Evolutionary conservation across 257 asterid species (phyloP).

Genomic region (Solanum gandarillasii): DNA sequence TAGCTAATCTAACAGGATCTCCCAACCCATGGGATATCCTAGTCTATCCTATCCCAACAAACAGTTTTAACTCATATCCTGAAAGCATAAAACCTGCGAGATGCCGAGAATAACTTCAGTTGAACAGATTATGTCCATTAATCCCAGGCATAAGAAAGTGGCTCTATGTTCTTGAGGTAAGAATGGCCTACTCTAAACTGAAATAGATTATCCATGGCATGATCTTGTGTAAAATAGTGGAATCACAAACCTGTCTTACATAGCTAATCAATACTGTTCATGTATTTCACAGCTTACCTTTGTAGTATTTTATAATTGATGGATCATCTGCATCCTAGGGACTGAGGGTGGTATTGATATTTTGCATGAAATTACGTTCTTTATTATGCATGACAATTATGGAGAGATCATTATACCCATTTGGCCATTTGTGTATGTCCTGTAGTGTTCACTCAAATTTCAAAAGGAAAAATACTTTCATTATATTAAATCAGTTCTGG

Average conservation of each 20-base stretch:
- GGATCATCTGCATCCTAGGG: background rate
- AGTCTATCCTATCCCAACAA: background rate
- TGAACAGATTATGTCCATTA: background rate
- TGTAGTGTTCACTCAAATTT: background rate
- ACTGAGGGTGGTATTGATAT: background rate
- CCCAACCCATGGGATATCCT: background rate
- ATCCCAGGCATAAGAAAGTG: background rate
- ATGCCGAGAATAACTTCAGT: background rate
- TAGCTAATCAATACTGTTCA: background rate
- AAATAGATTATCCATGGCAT: background rate
- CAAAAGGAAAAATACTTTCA: background rate
- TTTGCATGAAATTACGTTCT: background rate
- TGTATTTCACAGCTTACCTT: background rate
- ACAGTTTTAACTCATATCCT: background rate
- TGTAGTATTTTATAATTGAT: background rate
- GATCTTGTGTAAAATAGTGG: background rate
- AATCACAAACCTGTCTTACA: background rate
- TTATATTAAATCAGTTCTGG: background rate
- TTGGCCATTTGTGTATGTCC: background rate
- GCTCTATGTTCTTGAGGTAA: background rate
- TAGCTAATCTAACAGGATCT: background rate
- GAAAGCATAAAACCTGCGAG: background rate
- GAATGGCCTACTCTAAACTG: background rate
- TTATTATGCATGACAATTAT: background rate
- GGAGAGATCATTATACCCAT: background rate